Evolutionary conservation across 169 alveolate genomes (phyloP).

Genomic region (Theileria annulata): DNA sequence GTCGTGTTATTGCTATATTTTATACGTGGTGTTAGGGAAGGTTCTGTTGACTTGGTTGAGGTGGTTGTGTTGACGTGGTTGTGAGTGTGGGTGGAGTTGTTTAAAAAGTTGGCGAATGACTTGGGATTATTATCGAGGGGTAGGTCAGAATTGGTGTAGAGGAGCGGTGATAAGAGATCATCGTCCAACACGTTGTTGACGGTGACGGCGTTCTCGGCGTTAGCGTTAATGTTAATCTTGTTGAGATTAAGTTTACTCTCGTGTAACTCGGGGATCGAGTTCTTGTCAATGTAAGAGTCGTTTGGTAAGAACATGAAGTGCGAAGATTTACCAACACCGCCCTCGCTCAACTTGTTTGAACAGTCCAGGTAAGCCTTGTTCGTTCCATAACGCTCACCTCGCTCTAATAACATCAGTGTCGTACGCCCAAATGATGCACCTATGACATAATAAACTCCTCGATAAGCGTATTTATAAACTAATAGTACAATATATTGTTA

Average conservation of each 20-base stretch:
- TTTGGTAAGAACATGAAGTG: constrained; percentile 26
- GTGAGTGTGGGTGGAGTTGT: constrained; percentile 18
- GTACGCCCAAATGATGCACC: constrained; percentile 69
- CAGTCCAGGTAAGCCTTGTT: neutral
- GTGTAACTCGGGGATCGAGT: constrained; percentile 29
- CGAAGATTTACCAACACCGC: constrained; percentile 4
- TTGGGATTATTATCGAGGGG: neutral
- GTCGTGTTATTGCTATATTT: neutral
- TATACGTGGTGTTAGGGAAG: neutral
- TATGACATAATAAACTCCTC: neutral
- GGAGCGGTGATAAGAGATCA: constrained; percentile 8
- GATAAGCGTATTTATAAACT: neutral
- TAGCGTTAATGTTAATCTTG: constrained; percentile 12
- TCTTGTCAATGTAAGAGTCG: constrained; percentile 42
- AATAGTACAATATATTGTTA: no score
- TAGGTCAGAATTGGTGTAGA: neutral
- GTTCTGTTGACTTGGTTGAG: neutral
- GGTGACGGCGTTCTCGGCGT: neutral
- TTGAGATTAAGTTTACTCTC: constrained; percentile 18
- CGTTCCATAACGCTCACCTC: constrained; percentile 19
- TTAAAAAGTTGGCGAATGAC: constrained; percentile 25
- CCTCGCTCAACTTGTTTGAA: neutral
- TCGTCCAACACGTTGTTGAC: constrained; percentile 13
- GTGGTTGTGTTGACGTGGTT: constrained; percentile 5
- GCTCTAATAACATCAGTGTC: constrained; percentile 35